These are phyloP conservation scores for Colletotrichum siamense DNA, from an alignment of 2,329 filamentous ascomycete species.

Conservation along the genomic window DNA sequence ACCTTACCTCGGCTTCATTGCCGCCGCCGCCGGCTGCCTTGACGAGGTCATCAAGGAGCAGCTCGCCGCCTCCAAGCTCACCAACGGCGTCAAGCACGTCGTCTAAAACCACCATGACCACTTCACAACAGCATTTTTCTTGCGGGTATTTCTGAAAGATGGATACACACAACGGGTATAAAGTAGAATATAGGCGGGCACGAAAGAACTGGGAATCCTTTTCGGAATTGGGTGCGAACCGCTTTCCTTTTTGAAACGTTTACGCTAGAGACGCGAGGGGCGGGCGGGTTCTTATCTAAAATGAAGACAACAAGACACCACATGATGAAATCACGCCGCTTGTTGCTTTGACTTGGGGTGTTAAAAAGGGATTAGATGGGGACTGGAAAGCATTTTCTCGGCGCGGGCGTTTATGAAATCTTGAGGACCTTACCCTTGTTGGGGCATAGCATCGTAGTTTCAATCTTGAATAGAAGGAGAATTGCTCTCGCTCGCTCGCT, in stretches of 20 bases:
- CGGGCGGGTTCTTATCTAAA: background rate
- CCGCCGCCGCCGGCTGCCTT: constrained; percentile 74
- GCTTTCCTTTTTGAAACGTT: background rate
- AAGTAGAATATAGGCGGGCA: background rate
- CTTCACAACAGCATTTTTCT: background rate
- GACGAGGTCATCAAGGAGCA: constrained; percentile 42
- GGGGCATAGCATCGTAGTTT: background rate
- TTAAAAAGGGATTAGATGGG: background rate
- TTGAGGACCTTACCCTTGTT: background rate
- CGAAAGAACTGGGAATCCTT: background rate
- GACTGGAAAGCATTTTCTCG: background rate
- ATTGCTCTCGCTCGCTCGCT: background rate
- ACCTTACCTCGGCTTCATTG: constrained; percentile 85
- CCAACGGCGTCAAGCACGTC: constrained; percentile 18
- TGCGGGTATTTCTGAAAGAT: background rate
- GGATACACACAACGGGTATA: background rate
- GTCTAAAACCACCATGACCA: background rate
- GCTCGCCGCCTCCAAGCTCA: constrained; percentile 11
- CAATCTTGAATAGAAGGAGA: background rate
- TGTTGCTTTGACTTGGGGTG: background rate
- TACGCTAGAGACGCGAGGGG: background rate
- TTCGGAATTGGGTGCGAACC: background rate
- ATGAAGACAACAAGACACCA: background rate
- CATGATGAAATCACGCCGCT: background rate
- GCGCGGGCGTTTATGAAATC: background rate